Evolutionary conservation across 176 grass and related monocot species (phyloP).

Genomic region (Oryza coarctata): DNA sequence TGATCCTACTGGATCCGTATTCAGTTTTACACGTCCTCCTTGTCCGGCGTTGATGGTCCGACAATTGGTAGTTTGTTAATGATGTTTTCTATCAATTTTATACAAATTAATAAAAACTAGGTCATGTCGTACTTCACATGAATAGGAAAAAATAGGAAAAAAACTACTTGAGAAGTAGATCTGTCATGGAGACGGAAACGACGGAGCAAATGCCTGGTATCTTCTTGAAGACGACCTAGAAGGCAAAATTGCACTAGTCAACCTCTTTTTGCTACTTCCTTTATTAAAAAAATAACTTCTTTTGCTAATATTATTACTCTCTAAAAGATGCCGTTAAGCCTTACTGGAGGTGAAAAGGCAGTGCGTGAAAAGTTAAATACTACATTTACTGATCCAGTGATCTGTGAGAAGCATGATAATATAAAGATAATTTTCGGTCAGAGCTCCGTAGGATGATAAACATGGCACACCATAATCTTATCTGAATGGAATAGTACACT

Average conservation of each 20-base stretch:
- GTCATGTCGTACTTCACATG: no score
- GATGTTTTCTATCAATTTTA: no score
- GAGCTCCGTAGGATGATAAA: not conserved
- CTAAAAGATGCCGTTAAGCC: not conserved
- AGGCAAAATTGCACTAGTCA: not conserved
- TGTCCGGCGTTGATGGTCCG: no score
- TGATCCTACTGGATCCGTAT: no score
- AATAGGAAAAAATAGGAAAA: no score
- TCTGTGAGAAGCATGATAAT: not conserved
- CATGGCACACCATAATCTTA: not conserved
- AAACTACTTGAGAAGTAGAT: no score
- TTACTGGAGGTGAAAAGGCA: not conserved
- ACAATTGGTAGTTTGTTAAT: no score
- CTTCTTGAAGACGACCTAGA: not conserved
- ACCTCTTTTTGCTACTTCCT: not conserved
- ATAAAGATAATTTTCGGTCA: not conserved
- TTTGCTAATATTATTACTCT: not conserved
- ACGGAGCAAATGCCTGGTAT: not conserved
- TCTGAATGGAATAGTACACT: slow-evolving; percentile 15
- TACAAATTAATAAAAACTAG: no score
- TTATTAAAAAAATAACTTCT: no score
- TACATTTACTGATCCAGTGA: not conserved
- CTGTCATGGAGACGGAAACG: not conserved
- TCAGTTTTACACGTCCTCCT: no score
- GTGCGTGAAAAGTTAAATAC: not conserved